Base-by-base conservation (phyloP, 1,284 basidiomycete genomes). In the Trametes sp. region DNA sequence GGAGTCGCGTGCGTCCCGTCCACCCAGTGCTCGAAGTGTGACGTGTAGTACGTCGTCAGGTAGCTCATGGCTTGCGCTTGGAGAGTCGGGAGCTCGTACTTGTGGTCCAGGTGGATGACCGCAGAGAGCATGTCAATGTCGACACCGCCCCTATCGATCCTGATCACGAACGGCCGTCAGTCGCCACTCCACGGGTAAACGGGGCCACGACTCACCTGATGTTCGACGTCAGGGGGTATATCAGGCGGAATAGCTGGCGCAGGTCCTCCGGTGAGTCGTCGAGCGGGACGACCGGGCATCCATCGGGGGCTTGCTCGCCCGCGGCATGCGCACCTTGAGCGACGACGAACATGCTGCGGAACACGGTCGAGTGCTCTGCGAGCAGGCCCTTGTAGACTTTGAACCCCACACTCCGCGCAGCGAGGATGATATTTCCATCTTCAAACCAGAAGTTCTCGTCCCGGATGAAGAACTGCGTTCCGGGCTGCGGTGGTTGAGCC, bases 301-400 rank as follows among this genome's bases (percentile, higher is more conserved):
- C 48, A 21, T 50, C 48, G 21, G n/a, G n/a, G n/a, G 24, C 11
- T 14, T 45, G 21, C 42, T 45, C 42, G 23, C 23, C 9, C 16
- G 60, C 52, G 4, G 58, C 13, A 0, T 61, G 68, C 6, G 41
- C 19, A 1, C 33, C 57, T 44, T 65, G 63, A 5, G 48, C 60
- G 1, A 65, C 31, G 26, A 57, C 48, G 50, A 71, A 63, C 68
- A 72, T 70, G 45, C 57, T 66, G 7, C 55, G 59, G 46, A 73
- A 70, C 1, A 73, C 64, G 8, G 57, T 26, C 1, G 71, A 73
- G 41, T 69, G 64, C 13, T 61, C 60, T 0, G 63, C 61, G 16
- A 72, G 63, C 1, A 70, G 23, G 21, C 70, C 63, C 16, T 59
- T 61, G 55, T 68, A 61, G 23, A 51, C 52, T 45, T 54, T 54